Evolutionary conservation across 805 yeast genomes (phyloP), one percentile per base, ranked within the genome.

Genomic region (Starmera dryadoides): DNA sequence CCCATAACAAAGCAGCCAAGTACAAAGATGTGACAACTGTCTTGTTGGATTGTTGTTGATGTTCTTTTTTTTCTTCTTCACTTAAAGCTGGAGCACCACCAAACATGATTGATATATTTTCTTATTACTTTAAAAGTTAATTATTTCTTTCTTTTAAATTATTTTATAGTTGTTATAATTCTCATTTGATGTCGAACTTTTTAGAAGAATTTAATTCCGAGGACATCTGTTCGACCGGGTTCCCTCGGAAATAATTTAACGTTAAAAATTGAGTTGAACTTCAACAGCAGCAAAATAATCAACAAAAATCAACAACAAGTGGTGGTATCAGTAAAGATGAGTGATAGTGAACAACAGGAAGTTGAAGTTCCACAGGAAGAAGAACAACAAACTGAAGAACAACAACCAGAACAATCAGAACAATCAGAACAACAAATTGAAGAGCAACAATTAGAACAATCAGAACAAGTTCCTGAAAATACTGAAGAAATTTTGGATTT

Each of bases 51-150:
- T 70, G 73, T 53, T 74, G 70, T 60, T 81, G 80, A 56, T 80
- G 87, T 41, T 71, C 57, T 56, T 73, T 79, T 67, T 75, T 80
- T 61, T 79, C 80, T 52, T 79, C 85, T 54, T 80, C 86, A 49
- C 73, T 65, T 48, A 68, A 66, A 53, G 75, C 73, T 51, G 76
- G 81, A 48, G 79, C 69, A 48, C 71, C 62, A 36, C 72, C 73
- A 54, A 65, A 68, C 73, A 68, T 68, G 38, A 35, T 45, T 25
- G 23, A 9, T 29, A 23, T 9, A 7, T 6, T 36, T n/a, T n/a
- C n/a, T n/a, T n/a, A n/a, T n/a, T n/a, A n/a, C 15, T 36, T 32
- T 16, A 7, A 23, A 10, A 10, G 12, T 22, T 16, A 8, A 9
- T 26, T 7, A 12, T 30, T 11, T 30, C 6, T 8, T 15, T 30